These are phyloP conservation scores for Didymella segeticola DNA, from an alignment of 2,329 filamentous ascomycete genomes.

Conservation along the genomic window DNA sequence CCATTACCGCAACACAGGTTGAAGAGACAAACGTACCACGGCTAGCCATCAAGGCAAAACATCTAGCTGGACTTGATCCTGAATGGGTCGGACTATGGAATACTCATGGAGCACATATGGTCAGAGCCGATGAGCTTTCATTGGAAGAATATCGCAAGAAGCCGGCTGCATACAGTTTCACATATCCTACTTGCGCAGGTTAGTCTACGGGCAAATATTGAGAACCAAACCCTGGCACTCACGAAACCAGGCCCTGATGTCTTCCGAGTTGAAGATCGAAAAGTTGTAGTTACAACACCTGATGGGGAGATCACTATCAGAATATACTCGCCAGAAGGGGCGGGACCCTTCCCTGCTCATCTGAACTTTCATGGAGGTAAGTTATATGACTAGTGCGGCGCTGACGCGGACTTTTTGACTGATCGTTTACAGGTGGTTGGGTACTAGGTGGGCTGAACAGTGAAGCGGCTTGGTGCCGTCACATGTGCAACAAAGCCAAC, in stretches of 20 bases:
- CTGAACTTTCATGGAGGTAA: slow-evolving; percentile 20
- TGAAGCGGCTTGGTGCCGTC: slow-evolving; percentile 23
- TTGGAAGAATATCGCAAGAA: slow-evolving; percentile 21
- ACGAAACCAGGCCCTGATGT: slow-evolving; percentile 15
- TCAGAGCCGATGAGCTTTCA: slow-evolving; percentile 20
- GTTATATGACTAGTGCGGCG: not conserved
- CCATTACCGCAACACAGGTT: too few relatives aligned
- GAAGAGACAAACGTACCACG: not conserved
- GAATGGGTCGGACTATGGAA: slow-evolving; percentile 23
- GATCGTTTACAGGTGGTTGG: slow-evolving; percentile 14
- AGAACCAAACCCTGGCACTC: not conserved
- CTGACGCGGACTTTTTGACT: not conserved
- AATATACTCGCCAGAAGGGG: slow-evolving; percentile 16
- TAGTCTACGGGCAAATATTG: not conserved
- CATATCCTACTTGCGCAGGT: slow-evolving; percentile 23
- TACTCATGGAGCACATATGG: slow-evolving; percentile 17
- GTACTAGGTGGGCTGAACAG: slow-evolving; percentile 20
- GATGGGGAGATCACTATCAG: slow-evolving; percentile 13
- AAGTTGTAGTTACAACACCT: slow-evolving; percentile 14
- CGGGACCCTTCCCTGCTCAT: slow-evolving; percentile 18
- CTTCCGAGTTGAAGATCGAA: slow-evolving; percentile 13
- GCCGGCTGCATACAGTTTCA: slow-evolving; percentile 19
- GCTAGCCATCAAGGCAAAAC: slow-evolving; percentile 5
- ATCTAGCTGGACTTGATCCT: slow-evolving; percentile 19
- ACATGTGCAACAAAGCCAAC: slow-evolving; percentile 18